Evolutionary conservation across 73 alveolate species (phyloP).

Genomic region (Symbiodinium natans): DNA sequence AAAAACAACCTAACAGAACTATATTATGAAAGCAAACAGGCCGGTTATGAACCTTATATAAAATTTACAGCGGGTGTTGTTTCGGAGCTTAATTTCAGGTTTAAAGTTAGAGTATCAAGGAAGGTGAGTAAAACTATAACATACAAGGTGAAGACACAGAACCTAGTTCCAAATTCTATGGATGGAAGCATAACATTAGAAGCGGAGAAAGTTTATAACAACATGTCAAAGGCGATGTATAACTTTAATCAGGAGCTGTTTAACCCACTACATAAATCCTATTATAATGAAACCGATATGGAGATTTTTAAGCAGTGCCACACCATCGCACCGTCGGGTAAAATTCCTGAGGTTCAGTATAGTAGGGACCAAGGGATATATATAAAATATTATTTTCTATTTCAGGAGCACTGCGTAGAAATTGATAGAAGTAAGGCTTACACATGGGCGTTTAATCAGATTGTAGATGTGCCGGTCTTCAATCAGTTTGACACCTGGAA

Average conservation of each 20-base stretch:
- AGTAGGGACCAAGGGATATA: constrained; percentile 11
- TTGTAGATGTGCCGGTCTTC: constrained; percentile 6
- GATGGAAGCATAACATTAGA: constrained; percentile 38
- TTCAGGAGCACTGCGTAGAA: neutral
- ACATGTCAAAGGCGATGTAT: constrained; percentile 43
- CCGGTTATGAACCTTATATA: constrained; percentile 14
- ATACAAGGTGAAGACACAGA: neutral
- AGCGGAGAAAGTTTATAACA: constrained; percentile 17
- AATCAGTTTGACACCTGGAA: constrained; percentile 31
- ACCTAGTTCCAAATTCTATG: constrained; percentile 2
- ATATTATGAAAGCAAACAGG: constrained; percentile 42
- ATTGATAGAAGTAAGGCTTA: constrained; percentile 50
- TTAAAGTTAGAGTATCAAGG: neutral
- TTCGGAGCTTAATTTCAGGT: constrained; percentile 20
- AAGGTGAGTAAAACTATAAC: neutral
- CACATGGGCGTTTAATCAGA: neutral
- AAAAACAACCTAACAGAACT: constrained; percentile 2
- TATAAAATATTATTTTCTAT: too few species aligned
- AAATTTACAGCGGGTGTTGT: neutral
- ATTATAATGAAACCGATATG: constrained; percentile 43
- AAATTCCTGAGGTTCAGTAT: constrained; percentile 41
- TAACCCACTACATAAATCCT: constrained; percentile 48
- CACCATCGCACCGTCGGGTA: too few species aligned
- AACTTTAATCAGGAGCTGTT: constrained; percentile 3
- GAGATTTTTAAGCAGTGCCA: constrained; percentile 12